Percentiles rank a stretch among this genome's conserved stretches.
phyloP scores from a whole-genome alignment of 805 yeast species.

The Candida ovalis region DNA sequence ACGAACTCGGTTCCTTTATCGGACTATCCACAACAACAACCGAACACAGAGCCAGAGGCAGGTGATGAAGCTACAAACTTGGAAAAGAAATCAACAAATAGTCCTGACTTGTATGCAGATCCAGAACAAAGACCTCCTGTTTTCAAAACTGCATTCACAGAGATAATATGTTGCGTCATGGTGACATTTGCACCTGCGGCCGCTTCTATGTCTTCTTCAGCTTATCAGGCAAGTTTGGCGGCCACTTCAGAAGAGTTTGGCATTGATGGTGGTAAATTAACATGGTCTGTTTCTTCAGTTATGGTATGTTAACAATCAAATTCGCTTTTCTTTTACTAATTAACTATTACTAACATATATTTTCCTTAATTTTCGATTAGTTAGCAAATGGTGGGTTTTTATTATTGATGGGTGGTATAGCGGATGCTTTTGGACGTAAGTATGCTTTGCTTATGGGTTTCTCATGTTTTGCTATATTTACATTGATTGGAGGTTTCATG shows the following conservation, averaged over 20 bases:
- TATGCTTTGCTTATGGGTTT: slow-evolving; percentile 35
- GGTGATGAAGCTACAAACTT: neutral
- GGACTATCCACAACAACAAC: no score
- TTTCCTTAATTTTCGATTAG: neutral
- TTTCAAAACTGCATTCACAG: slow-evolving; percentile 32
- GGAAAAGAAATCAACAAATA: neutral
- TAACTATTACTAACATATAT: neutral
- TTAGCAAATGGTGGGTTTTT: slow-evolving; percentile 42
- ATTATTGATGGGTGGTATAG: slow-evolving; percentile 42
- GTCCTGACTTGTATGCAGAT: neutral
- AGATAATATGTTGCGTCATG: slow-evolving; percentile 30
- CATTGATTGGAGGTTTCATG: slow-evolving; percentile 37
- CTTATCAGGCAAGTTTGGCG: slow-evolving; percentile 35
- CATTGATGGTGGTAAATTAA: slow-evolving; percentile 37
- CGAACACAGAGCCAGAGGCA: neutral
- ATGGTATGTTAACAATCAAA: slow-evolving; percentile 7
- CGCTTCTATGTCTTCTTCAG: slow-evolving; percentile 34
- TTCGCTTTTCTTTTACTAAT: no score
- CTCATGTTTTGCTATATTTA: slow-evolving; percentile 28
- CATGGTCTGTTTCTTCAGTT: slow-evolving; percentile 42
- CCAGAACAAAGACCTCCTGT: slow-evolving; percentile 34
- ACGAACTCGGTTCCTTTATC: no score
- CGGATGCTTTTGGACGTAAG: slow-evolving; percentile 46
- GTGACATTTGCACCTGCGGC: slow-evolving; percentile 41
- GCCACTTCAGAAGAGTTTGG: slow-evolving; percentile 33